Base-by-base conservation (phyloP, 2,329 filamentous ascomycete species). In the Aspergillus arachidicola region DNA sequence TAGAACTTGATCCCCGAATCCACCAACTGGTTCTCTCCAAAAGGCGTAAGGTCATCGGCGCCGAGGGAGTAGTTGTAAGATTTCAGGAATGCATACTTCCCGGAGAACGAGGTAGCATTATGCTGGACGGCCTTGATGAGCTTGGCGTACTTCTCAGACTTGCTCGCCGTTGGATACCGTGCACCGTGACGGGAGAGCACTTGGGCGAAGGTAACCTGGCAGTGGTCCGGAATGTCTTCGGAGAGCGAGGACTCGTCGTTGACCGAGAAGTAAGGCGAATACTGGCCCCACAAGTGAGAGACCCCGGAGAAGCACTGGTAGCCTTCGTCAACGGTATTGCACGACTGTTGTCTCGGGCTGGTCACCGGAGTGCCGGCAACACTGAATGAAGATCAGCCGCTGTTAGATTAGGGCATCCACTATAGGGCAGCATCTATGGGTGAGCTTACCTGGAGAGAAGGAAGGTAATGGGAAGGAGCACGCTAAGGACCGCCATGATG, bases 111-210 rank as follows among this genome's bases (percentile, higher is more conserved):
- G 9, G 76, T 80, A 36, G 78, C 80, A 23, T 81, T 78, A 1
- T 82, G 84, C 64, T 94, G 88, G 64, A 97, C 90, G 55, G 85
- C 85, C 32, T 83, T 75, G 59, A 97, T 82, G 10, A 91, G 83
- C 6, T 80, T 76, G 45, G 82, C 84, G 78, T 96, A 97, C 7
- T 76, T 73, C 12, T 76, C 73, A 0, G 88, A 86, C 80, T 94
- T 96, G 67, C 81, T 81, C 12, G 80, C 72, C 0, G 93, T 96
- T 1, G 94, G 94, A 73, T 92, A 91, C 58, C 94, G 87, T 43
- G 92, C 91, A 55, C 93, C 94, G 75, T 97, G 94, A 2, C 94
- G 88, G 26, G 92, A 93, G 55, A 97, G 84, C 28, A 94, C 82
- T 72, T 94, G 91, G 1, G 86, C 94, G 77, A 96, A 94, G 3